phyloP scores from a whole-genome alignment of 306 rosid genomes.

The Trichosanthes truncata region DNA sequence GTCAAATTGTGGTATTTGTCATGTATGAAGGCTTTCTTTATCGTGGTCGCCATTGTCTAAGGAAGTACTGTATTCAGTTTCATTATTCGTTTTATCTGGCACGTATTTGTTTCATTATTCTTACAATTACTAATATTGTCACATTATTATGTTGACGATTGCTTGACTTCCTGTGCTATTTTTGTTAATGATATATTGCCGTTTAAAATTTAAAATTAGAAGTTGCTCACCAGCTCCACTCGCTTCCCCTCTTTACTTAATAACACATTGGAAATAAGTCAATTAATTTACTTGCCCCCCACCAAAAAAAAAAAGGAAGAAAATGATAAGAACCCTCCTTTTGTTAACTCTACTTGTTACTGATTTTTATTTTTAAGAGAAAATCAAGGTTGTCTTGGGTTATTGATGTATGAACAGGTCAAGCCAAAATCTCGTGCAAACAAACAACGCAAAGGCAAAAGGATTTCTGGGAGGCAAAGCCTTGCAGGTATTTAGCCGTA shows the following conservation, averaged over 20 bases:
- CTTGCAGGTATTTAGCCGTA: conserved; percentile 49
- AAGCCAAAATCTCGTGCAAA: conserved; percentile 20
- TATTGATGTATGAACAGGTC: conserved; percentile 23
- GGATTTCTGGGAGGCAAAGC: conserved; percentile 35
- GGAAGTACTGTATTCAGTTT: not conserved
- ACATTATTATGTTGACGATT: not conserved
- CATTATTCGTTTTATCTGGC: not conserved
- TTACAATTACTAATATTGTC: not conserved
- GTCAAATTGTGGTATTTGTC: not conserved
- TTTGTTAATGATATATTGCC: not conserved
- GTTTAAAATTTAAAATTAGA: not conserved
- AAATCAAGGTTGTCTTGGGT: conserved; percentile 6
- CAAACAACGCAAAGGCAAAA: conserved; percentile 14
- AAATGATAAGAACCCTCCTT: not conserved
- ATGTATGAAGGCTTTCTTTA: not conserved
- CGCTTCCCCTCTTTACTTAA: not conserved
- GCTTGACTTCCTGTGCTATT: not conserved
- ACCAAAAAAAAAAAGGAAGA: not conserved
- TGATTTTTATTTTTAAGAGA: conserved; percentile 6
- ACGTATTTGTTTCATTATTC: not conserved
- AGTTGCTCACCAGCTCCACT: not conserved
- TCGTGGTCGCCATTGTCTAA: not conserved
- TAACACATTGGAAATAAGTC: not conserved
- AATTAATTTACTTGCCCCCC: not conserved
- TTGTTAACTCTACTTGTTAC: not conserved